Conservation (phyloP, 139 green algal genomes). For the Chlamydomonas asymmetrica region DNA sequence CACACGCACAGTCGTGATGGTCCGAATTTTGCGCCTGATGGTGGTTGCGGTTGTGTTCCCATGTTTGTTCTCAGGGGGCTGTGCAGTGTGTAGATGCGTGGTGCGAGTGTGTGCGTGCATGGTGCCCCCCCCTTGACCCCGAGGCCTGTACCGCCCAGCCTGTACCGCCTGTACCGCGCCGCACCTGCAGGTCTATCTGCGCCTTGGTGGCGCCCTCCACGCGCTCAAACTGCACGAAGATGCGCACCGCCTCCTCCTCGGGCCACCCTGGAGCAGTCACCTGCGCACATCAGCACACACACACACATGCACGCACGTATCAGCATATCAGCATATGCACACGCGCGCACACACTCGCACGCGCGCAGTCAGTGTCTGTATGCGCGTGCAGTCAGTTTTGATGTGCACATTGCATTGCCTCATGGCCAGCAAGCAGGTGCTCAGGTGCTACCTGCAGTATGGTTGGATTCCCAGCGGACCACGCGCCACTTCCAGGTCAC, state of each 20-base stretch:
- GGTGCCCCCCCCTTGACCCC: background rate
- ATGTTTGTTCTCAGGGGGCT: background rate
- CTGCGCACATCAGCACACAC: too few species aligned
- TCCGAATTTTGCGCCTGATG: background rate
- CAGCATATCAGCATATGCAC: too few species aligned
- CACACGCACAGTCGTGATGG: background rate
- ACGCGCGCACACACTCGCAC: too few species aligned
- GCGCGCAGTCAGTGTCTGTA: too few species aligned
- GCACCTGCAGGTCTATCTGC: constrained; percentile 71
- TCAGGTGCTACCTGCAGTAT: too few species aligned
- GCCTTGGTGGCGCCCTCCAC: constrained; percentile 76
- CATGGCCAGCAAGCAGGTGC: too few species aligned
- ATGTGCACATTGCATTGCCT: too few species aligned
- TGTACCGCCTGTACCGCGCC: background rate
- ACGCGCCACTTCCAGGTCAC: too few species aligned
- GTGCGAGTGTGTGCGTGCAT: background rate
- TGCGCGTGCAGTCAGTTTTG: too few species aligned
- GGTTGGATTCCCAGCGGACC: too few species aligned
- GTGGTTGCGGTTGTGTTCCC: background rate
- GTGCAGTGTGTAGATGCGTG: background rate
- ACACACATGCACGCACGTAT: too few species aligned
- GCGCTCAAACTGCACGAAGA: constrained; percentile 89
- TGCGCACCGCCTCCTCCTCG: constrained; percentile 75
- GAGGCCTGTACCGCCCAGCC: background rate
- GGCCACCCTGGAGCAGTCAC: too few species aligned